Evolutionary conservation across 495 filamentous ascomycete genomes (phyloP).

Genomic region (Penicillium coprophilum): DNA sequence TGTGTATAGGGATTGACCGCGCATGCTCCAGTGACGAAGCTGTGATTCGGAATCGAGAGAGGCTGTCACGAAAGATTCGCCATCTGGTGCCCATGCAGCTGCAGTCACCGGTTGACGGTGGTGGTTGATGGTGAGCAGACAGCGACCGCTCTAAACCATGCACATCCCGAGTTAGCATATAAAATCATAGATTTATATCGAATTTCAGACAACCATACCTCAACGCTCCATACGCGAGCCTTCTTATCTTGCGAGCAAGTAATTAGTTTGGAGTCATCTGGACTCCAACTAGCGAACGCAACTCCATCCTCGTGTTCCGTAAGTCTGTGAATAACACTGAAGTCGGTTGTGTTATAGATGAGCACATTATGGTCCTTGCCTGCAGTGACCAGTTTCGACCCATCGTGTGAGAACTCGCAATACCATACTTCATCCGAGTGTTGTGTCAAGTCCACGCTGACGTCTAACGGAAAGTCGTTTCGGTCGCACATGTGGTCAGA

Average conservation of each 20-base stretch:
- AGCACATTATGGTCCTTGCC: constrained; percentile 70
- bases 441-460: constrained; percentile 64
- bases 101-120: constrained; percentile 80
- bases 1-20: constrained; percentile 56
- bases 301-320: constrained; percentile 65
- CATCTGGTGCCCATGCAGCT: constrained; percentile 81
- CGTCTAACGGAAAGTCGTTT: constrained; percentile 71
- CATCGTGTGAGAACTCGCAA: constrained; percentile 86
- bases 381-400: constrained; percentile 77
- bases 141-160: constrained; percentile 62
- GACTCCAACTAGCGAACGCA: constrained; percentile 83
- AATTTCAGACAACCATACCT: constrained; percentile 53
- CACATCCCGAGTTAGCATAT: constrained; percentile 13
- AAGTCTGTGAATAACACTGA: constrained; percentile 63
- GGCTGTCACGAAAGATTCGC: constrained; percentile 75
- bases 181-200: neutral
- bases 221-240: constrained; percentile 76
- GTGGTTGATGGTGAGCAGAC: constrained; percentile 60
- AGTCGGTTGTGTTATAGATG: constrained; percentile 78
- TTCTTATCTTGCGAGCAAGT: constrained; percentile 74
- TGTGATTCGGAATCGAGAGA: constrained; percentile 67
- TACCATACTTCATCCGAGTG: constrained; percentile 89
- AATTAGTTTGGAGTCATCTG: constrained; percentile 80
- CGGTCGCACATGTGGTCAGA: constrained; percentile 82
- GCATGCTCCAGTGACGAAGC: constrained; percentile 64